These are phyloP conservation scores for Blastobotrys capitulatus DNA, from an alignment of 1,139 yeast genomes.

Conservation along the genomic window DNA sequence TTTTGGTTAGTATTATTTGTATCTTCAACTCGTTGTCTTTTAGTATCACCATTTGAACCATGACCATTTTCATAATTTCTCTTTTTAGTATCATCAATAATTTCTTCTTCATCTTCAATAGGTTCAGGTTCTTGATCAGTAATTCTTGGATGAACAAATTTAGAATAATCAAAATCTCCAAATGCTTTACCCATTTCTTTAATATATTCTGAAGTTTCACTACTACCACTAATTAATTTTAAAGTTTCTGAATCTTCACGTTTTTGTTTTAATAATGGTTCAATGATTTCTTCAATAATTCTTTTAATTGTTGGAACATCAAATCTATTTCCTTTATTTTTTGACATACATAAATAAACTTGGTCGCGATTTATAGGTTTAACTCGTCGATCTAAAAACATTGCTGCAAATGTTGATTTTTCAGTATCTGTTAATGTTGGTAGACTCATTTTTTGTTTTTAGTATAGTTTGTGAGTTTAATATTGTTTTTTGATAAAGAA, in stretches of 20 bases:
- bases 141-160: neutral
- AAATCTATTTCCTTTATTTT: neutral
- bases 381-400: constrained; percentile 7
- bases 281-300: constrained; percentile 4
- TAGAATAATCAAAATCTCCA: neutral
- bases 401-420: constrained; percentile 3
- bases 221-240: neutral
- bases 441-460: neutral
- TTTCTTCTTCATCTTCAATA: neutral
- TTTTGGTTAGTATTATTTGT: neutral
- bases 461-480: too few relatives aligned
- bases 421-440: neutral
- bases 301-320: neutral
- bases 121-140: neutral
- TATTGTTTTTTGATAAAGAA: too few relatives aligned
- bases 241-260: neutral
- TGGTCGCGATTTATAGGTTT: constrained; percentile 1
- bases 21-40: neutral
- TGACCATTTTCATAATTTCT: neutral
- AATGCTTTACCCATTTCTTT: constrained; percentile 2
- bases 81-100: neutral
- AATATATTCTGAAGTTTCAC: neutral
- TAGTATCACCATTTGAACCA: neutral
- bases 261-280: neutral
- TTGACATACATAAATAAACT: constrained; percentile 3